Conservation (phyloP, 768 basidiomycete genomes). For the Leccinum olivaceopallidum region DNA sequence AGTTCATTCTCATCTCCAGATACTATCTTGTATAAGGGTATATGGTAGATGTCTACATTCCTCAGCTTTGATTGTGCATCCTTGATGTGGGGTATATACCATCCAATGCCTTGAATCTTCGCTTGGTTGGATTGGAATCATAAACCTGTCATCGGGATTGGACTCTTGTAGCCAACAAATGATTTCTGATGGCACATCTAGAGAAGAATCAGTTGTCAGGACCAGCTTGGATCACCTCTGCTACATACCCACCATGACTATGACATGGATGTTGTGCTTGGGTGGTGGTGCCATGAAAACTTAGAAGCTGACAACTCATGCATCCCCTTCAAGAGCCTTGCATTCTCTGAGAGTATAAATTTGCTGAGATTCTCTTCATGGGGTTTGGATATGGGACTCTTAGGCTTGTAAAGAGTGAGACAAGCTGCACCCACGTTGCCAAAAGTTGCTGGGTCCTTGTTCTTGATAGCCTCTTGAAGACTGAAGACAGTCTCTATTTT, state of each 20-base stretch:
- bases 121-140: too few relatives aligned
- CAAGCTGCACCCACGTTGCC: neutral
- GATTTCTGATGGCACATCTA: too few relatives aligned
- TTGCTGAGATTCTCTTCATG: neutral
- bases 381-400: neutral
- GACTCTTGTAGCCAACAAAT: too few relatives aligned
- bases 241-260: neutral
- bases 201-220: too few relatives aligned
- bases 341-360: neutral
- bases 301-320: neutral
- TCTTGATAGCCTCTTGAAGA: neutral
- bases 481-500: neutral
- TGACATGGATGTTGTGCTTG: neutral
- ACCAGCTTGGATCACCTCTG: too few relatives aligned
- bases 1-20: neutral
- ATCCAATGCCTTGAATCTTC: too few relatives aligned
- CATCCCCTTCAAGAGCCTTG: too few relatives aligned
- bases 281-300: neutral
- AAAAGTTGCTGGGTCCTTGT: too few relatives aligned
- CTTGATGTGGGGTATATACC: too few relatives aligned
- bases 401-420: neutral
- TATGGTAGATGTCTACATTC: neutral
- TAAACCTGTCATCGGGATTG: too few relatives aligned
- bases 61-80: too few relatives aligned
- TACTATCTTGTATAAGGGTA: neutral